Conservation (phyloP, 352 stramenopile genomes). For the Globisporangium rhizosaccharum region DNA sequence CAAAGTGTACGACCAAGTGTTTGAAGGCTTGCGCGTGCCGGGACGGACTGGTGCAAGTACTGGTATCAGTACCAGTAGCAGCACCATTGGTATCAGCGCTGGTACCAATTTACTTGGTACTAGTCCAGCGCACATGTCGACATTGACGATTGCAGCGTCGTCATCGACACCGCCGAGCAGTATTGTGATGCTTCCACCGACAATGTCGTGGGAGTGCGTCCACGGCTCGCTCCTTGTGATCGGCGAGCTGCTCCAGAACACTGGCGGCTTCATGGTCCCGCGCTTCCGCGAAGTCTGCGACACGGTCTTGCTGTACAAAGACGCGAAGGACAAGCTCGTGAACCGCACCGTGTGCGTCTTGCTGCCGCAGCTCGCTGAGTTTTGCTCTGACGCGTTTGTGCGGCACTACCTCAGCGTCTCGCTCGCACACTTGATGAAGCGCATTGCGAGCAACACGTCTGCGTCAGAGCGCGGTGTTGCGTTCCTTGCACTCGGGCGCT, state of each 20-base stretch:
- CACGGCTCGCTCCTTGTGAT: constrained; percentile 96
- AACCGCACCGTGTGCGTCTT: constrained; percentile 78
- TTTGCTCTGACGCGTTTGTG: constrained; percentile 92
- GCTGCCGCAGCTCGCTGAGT: constrained; percentile 90
- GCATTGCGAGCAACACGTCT: constrained; percentile 53
- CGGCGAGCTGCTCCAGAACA: constrained; percentile 92
- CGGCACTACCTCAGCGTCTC: constrained; percentile 88
- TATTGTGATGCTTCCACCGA: constrained; percentile 12
- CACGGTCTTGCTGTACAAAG: constrained; percentile 91
- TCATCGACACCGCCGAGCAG: constrained; percentile 2
- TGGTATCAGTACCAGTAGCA: constrained; percentile 7
- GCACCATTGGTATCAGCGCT: constrained; percentile 9
- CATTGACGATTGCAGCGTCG: constrained; percentile 6
- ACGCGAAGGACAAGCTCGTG: constrained; percentile 85
- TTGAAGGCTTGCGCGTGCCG: constrained; percentile 52
- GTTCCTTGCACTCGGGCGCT: constrained; percentile 90
- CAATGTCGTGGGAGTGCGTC: constrained; percentile 61
- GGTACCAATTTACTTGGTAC: background rate
- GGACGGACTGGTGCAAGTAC: background rate
- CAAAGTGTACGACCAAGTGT: constrained; percentile 89
- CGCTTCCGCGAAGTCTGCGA: constrained; percentile 95
- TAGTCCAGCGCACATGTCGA: background rate
- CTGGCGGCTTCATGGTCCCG: constrained; percentile 95
- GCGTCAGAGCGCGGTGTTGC: constrained; percentile 73
- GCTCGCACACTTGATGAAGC: constrained; percentile 82